Conservation (phyloP, 257 asterid genomes). For the Solanum etuberosum region DNA sequence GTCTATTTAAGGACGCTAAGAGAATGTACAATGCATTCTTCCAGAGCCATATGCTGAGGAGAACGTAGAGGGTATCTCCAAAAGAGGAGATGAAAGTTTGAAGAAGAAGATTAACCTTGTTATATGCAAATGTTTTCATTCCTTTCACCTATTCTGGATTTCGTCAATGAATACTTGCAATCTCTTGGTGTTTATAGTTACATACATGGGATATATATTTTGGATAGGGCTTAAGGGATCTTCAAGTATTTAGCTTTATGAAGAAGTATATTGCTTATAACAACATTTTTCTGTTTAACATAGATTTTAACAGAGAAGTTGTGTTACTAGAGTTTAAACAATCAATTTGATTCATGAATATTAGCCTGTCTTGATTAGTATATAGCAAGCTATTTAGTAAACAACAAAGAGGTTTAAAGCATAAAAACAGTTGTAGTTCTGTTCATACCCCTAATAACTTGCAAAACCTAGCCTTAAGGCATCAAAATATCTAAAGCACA, state of each 20-base stretch:
- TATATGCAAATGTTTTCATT: not conserved
- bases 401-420: not conserved
- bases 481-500: slow-evolving; percentile 1
- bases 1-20: not conserved
- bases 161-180: not conserved
- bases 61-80: not conserved
- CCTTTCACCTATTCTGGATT: not conserved
- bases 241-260: not conserved
- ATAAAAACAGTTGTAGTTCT: not conserved
- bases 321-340: not conserved
- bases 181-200: not conserved
- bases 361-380: not conserved
- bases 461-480: not conserved
- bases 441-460: not conserved
- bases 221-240: not conserved
- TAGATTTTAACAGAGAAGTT: not conserved
- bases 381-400: not conserved
- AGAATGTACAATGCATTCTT: not conserved
- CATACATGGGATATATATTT: not conserved
- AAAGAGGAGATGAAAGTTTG: not conserved
- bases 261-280: not conserved
- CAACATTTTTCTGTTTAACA: not conserved
- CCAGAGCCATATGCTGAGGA: not conserved
- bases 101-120: not conserved
- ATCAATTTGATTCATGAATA: not conserved